Conservation (phyloP, 1,284 basidiomycete genomes). For the Macrocystidia cucumis region DNA sequence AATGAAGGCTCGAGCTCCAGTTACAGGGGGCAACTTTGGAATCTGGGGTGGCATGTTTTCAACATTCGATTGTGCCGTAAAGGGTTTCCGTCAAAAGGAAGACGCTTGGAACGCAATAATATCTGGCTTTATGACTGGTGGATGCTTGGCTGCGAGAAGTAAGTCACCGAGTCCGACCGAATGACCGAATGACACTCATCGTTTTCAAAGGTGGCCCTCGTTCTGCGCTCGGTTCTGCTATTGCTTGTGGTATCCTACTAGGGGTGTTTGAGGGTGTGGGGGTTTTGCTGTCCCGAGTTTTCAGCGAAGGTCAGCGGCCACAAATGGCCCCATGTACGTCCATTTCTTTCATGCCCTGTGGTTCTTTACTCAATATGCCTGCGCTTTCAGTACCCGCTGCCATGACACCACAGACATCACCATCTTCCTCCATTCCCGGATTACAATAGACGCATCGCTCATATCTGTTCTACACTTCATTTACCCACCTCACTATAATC, state of each 20-base stretch:
- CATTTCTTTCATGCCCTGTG: constrained; percentile 1
- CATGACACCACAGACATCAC: constrained; percentile 25
- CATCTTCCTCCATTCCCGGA: constrained; percentile 25
- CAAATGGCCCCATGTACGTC: constrained; percentile 48
- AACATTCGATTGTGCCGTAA: constrained; percentile 96
- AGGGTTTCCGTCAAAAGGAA: constrained; percentile 97
- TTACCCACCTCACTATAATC: constrained; percentile 16
- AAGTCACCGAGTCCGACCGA: constrained; percentile 40
- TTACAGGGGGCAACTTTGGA: constrained; percentile 97
- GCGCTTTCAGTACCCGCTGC: constrained; percentile 29
- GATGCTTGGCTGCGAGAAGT: constrained; percentile 92
- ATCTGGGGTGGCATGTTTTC: constrained; percentile 98
- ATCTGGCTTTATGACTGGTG: constrained; percentile 97
- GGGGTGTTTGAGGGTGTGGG: constrained; percentile 97
- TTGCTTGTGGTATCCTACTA: constrained; percentile 94
- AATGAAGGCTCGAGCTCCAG: constrained; percentile 97
- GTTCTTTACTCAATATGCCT: not conserved
- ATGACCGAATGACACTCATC: not conserved
- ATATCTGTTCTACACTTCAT: constrained; percentile 22
- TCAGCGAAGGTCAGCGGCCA: constrained; percentile 77
- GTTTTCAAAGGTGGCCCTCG: constrained; percentile 74
- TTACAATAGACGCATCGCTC: constrained; percentile 31
- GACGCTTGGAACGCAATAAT: constrained; percentile 99
- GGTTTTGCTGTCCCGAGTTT: constrained; percentile 77
- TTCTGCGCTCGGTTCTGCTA: constrained; percentile 84